Evolutionary conservation across 257 asterid genomes (phyloP).

Genomic region (Scutellaria galericulata): DNA sequence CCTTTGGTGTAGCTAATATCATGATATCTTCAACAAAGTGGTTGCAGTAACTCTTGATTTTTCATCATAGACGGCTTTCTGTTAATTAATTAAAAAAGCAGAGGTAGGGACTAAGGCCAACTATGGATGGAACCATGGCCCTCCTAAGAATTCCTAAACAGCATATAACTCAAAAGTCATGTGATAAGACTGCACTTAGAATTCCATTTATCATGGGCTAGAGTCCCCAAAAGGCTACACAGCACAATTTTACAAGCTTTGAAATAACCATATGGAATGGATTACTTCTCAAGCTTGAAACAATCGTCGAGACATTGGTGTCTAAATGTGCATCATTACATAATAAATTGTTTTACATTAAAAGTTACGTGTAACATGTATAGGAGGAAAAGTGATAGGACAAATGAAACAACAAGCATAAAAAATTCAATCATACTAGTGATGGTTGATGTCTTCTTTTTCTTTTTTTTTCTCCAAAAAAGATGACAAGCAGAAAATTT

Average conservation of each 20-base stretch:
- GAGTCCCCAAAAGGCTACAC: not conserved
- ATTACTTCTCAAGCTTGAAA: not conserved
- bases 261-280: conserved; percentile 10
- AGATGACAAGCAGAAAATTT: not conserved
- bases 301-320: not conserved
- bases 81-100: not conserved
- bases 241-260: not conserved
- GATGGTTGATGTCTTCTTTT: not conserved
- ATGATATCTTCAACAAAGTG: not conserved
- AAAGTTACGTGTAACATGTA: not conserved
- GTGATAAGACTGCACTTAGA: conserved; percentile 14
- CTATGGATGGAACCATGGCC: not conserved
- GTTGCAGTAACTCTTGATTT: not conserved
- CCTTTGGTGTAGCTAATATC: not conserved
- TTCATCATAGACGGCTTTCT: not conserved
- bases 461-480: not conserved
- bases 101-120: not conserved
- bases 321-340: not conserved
- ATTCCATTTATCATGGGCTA: not conserved
- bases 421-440: conserved; percentile 4
- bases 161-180: not conserved
- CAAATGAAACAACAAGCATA: not conserved
- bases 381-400: conserved; percentile 1
- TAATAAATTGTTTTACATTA: not conserved
- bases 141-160: not conserved